Percentiles rank a stretch among this genome's conserved stretches.
Conservation (phyloP, 495 filamentous ascomycete species). For the Jackrogersella multiformis region DNA sequence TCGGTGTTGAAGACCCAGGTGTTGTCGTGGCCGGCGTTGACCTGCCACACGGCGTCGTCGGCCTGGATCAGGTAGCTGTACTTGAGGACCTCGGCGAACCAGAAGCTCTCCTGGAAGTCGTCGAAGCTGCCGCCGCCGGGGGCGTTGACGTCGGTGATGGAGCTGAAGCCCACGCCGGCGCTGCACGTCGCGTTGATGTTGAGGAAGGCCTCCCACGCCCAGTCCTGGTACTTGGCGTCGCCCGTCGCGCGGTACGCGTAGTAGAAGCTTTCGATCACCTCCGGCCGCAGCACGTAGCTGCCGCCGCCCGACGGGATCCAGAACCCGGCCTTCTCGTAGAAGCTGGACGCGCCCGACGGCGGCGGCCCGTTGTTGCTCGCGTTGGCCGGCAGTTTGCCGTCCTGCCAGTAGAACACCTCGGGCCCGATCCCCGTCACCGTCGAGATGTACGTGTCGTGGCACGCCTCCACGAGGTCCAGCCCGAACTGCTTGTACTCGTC, state of each 20-base stretch:
- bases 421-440: conserved; percentile 82
- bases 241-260: conserved; percentile 85
- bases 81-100: conserved; percentile 91
- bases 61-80: conserved; percentile 79
- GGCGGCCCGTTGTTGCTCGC: conserved; percentile 51
- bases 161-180: conserved; percentile 72
- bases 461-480: conserved; percentile 74
- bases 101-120: conserved; percentile 88
- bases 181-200: conserved; percentile 72
- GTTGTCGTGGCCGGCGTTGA: conserved; percentile 65
- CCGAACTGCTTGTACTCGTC: conserved; percentile 78
- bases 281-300: conserved; percentile 78
- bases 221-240: conserved; percentile 75
- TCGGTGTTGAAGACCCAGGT: conserved; percentile 86
- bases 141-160: conserved; percentile 72
- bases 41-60: conserved; percentile 72
- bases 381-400: conserved; percentile 48
- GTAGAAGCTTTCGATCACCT: conserved; percentile 89
- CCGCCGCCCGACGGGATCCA: conserved; percentile 66
- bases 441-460: conserved; percentile 74
- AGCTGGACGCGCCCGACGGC: conserved; percentile 58
- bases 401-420: conserved; percentile 78
- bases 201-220: conserved; percentile 85
- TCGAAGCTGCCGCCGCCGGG: conserved; percentile 66
- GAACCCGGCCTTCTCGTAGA: conserved; percentile 75